phyloP scores from a whole-genome alignment of 345 rosid species.

The Brassica juncea region DNA sequence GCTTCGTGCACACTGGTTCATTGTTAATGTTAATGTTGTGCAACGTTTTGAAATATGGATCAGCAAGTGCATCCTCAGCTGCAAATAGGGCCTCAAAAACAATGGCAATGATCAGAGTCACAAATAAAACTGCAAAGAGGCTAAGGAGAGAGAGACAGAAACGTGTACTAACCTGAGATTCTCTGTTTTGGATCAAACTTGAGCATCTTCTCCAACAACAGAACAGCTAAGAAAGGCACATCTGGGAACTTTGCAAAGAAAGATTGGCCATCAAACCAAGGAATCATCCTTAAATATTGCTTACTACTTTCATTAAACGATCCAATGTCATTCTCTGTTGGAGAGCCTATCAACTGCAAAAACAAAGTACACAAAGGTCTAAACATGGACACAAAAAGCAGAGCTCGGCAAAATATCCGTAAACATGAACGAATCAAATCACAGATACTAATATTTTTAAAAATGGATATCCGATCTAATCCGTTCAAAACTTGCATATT shows the following conservation, averaged over 20 bases:
- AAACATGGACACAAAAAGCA: not conserved
- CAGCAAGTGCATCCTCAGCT: constrained; percentile 87
- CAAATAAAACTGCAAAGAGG: not conserved
- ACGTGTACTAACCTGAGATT: constrained; percentile 62
- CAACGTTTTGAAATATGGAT: constrained; percentile 67
- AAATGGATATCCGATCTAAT: not conserved
- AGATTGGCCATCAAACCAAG: constrained; percentile 59
- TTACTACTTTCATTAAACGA: constrained; percentile 78
- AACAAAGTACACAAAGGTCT: not conserved
- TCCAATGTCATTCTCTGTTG: constrained; percentile 76
- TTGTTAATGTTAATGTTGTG: constrained; percentile 54
- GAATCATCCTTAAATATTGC: constrained; percentile 66
- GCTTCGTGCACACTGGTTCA: constrained; percentile 74
- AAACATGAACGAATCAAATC: too few relatives aligned
- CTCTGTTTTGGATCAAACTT: constrained; percentile 80
- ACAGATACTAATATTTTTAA: too few relatives aligned
- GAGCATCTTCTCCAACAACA: constrained; percentile 86
- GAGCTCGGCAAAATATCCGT: not conserved
- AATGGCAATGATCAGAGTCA: constrained; percentile 3
- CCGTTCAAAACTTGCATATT: not conserved
- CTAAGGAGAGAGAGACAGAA: constrained; percentile 10
- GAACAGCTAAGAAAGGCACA: constrained; percentile 68
- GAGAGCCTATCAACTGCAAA: constrained; percentile 81
- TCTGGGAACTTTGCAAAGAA: constrained; percentile 70
- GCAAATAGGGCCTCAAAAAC: not conserved